phyloP scores from a whole-genome alignment of 768 basidiomycete genomes.

The Mycena kentingensis region DNA sequence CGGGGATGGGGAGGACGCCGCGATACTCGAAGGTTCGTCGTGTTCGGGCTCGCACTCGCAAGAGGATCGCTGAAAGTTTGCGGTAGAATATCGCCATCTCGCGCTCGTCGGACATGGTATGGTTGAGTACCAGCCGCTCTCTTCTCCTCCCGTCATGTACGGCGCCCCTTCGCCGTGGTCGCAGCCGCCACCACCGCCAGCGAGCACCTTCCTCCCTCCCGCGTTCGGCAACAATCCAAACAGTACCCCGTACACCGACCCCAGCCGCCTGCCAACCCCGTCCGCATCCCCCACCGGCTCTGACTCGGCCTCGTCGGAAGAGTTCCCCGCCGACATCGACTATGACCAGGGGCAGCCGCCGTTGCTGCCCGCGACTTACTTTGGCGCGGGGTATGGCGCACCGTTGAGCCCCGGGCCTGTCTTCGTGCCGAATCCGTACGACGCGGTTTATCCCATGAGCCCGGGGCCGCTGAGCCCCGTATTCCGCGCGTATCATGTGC shows the following conservation, averaged over 20 bases:
- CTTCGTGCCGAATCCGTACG: not conserved
- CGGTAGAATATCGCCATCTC: not conserved
- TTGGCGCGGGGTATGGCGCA: too few relatives aligned
- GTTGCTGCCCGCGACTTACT: too few relatives aligned
- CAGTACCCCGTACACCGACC: not conserved
- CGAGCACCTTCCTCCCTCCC: too few relatives aligned
- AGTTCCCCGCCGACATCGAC: not conserved
- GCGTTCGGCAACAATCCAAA: too few relatives aligned
- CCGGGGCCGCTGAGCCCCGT: not conserved
- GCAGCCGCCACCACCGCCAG: too few relatives aligned
- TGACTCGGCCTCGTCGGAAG: not conserved
- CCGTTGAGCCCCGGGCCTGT: not conserved
- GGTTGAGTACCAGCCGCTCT: too few relatives aligned
- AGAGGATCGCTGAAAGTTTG: not conserved
- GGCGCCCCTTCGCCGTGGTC: too few relatives aligned
- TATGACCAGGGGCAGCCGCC: too few relatives aligned
- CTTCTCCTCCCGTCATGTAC: too few relatives aligned
- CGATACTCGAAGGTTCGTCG: constrained; percentile 15
- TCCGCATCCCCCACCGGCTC: constrained; percentile 13
- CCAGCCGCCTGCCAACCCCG: not conserved
- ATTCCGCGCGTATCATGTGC: not conserved
- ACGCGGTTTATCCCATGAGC: not conserved
- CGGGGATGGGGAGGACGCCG: constrained; percentile 11
- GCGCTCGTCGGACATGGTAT: too few relatives aligned
- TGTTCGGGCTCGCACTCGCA: too few relatives aligned